Evolutionary conservation across 179 eudicot species (phyloP), one percentile per base, ranked within the genome.

Genomic region (Silene coronaria): DNA sequence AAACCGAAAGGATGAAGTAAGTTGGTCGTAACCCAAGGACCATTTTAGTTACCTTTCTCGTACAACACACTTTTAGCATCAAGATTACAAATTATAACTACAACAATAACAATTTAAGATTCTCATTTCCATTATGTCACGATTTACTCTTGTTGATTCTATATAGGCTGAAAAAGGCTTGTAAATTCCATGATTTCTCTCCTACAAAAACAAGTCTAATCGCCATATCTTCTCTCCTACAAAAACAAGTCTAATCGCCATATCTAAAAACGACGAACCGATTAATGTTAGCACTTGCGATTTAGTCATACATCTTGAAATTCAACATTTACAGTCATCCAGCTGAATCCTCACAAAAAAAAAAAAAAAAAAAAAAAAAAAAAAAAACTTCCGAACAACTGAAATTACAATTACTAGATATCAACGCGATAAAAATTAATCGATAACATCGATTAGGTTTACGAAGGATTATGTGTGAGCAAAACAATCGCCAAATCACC

Each of bases 361-460:
- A 61, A 30, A 30, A 30, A 30, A 30, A 30, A 30, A 36, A 8
- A 8, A 38, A 61, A 9, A 2, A 61, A 30, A 30, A 30, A 30
- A 30, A 30, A 30, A 36, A 8, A 8, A 38, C 46, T 38, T 38
- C 46, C 46, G 46, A 10, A 38, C 66, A 22, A 22, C 24, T 22
- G 6, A 13, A 3, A 67, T 17, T 67, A 34, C 23, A 14, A 45
- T 10, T 67, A 22, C 46, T 67, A 7, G 30, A 10, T 38, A 38
- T 9, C 72, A 42, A 42, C 3, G 16, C 9, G 24, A 21, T n/a
- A 16, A 6, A 6, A 42, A 12, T 23, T 19, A 1, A 38, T 7
- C 8, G 8, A 67, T 19, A 38, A 67, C 71, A 21, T 2, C 16
- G 36, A 68, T 68, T 68, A 68, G 72, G 72, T 48, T 42, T 68